Evolutionary conservation across 208 protist genomes (phyloP).

Genomic region (Herpetomonas muscarum): DNA sequence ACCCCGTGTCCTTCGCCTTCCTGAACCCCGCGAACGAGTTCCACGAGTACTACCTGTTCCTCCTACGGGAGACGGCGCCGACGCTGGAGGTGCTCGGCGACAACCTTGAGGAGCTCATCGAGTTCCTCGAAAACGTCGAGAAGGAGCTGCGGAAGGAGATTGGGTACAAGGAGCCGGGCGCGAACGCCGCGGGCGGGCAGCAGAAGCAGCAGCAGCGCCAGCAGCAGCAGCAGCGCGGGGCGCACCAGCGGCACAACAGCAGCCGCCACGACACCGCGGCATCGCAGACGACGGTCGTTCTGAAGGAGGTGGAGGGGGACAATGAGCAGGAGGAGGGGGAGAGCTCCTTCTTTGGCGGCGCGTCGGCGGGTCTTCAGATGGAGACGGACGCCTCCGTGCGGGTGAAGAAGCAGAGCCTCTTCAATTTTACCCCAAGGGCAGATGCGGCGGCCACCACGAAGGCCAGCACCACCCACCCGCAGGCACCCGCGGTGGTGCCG

Average conservation of each 20-base stretch:
- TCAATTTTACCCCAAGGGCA: conserved; percentile 18
- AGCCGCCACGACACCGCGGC: neutral
- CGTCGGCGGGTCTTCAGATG: neutral
- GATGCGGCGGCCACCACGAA: neutral
- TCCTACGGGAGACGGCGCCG: conserved; percentile 66
- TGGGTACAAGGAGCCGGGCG: conserved; percentile 23
- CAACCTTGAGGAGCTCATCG: conserved; percentile 75
- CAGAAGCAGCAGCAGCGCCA: neutral
- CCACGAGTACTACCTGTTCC: conserved; percentile 86
- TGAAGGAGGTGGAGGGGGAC: too few relatives aligned
- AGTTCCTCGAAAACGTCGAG: conserved; percentile 64
- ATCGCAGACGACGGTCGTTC: too few relatives aligned
- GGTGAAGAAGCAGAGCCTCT: conserved; percentile 5
- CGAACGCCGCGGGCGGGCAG: conserved; percentile 3
- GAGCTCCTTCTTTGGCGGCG: neutral
- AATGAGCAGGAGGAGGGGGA: neutral
- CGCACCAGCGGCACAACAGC: neutral
- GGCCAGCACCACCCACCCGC: neutral
- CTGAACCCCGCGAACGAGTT: conserved; percentile 80
- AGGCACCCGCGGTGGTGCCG: neutral
- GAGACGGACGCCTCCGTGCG: neutral
- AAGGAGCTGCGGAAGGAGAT: conserved; percentile 58
- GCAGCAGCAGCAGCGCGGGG: neutral
- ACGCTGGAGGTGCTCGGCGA: conserved; percentile 83
- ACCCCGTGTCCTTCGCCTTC: conserved; percentile 74